Evolutionary conservation across 495 filamentous ascomycete genomes (phyloP), one percentile per base, ranked within the genome.

Genomic region (Lasiosphaeria hispida): DNA sequence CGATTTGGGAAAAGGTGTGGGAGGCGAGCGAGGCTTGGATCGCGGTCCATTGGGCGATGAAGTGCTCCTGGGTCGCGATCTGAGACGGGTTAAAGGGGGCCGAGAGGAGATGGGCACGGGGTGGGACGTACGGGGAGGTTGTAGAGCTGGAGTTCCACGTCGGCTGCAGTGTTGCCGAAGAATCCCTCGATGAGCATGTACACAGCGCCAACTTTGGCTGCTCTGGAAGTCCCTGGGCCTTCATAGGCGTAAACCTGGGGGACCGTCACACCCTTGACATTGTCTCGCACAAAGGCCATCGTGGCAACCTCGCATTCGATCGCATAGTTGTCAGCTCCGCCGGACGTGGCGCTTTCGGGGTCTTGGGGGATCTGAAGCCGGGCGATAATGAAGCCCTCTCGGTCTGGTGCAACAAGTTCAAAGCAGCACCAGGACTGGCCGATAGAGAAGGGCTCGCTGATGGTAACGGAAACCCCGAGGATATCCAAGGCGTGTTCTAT

Each of bases 131-230:
- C 69, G 10, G 64, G 60, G 45, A 70, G 54, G 37, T 64, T 48
- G 41, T 45, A 68, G 13, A 71, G 37, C 48, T 60, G 49, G 11
- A 38, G 44, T 13, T 61, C 50, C 11, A 64, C 50, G 39, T 69
- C 60, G 45, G 63, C 59, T 15, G 70, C 18, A 8, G 62, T 61
- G 49, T 64, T 68, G 7, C 69, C 68, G 47, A 68, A 63, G 55
- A 66, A 71, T 2, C 68, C 69, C 59, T 68, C 65, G 3, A 71
- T 52, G 14, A 71, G 64, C 68, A 71, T 71, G 53, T 70, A 71
- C 10, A 47, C 10, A 8, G 64, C 68, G 17, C 69, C 69, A 3
- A 48, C 64, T 6, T 61, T 35, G 17, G 40, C 23, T 30, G 69
- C 67, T 8, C 23, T 17, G 48, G 45, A 15, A 6, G 62, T 66